Evolutionary conservation across 495 filamentous ascomycete genomes (phyloP).

Genomic region (Mytilinidion resinicola): DNA sequence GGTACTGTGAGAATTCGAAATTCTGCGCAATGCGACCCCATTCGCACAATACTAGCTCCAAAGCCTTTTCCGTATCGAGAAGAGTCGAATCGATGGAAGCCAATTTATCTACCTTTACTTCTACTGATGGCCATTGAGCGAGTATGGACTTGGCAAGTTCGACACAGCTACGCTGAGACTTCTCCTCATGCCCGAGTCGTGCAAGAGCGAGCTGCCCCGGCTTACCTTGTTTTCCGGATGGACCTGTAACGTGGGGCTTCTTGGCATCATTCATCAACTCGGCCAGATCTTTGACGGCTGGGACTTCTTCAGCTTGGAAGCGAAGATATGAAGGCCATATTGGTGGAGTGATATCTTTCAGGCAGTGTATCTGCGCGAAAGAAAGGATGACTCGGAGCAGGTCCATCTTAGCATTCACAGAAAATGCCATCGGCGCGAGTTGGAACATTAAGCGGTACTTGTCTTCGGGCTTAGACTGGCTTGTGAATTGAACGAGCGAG

Average conservation of each 20-base stretch:
- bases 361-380: slow-evolving; percentile 33
- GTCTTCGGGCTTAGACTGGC: slow-evolving; percentile 17
- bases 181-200: too few species aligned
- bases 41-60: slow-evolving; percentile 41
- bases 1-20: slow-evolving; percentile 39
- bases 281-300: slow-evolving; percentile 19
- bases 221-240: too few species aligned
- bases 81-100: slow-evolving; percentile 10
- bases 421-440: slow-evolving; percentile 39
- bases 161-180: too few species aligned
- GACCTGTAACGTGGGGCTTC: too few species aligned
- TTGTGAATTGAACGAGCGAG: slow-evolving; percentile 36
- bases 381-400: slow-evolving; percentile 36
- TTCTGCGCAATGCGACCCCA: slow-evolving; percentile 47
- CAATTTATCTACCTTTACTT: too few species aligned
- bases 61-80: slow-evolving; percentile 34
- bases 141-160: too few species aligned
- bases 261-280: too few species aligned
- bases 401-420: slow-evolving; percentile 32
- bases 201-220: too few species aligned
- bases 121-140: too few species aligned
- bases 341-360: slow-evolving; percentile 35
- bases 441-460: slow-evolving; percentile 41
- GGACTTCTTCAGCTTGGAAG: slow-evolving; percentile 28
- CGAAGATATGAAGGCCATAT: slow-evolving; percentile 27